Conservation (phyloP, 2,329 filamentous ascomycete genomes). For the Blastomyces parvus region DNA sequence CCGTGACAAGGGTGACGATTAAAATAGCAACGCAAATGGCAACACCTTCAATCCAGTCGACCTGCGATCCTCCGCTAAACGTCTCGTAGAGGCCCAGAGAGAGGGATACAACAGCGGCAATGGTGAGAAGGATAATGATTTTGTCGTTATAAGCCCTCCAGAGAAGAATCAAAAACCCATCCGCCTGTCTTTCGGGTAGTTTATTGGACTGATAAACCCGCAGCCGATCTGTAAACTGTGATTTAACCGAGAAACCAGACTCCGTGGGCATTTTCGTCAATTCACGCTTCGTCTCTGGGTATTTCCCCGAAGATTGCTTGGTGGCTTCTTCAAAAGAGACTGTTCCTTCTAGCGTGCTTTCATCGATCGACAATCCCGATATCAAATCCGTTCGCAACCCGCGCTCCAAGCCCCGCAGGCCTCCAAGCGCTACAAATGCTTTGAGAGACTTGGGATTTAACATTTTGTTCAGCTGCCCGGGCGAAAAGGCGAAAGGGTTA, state of each 20-base stretch:
- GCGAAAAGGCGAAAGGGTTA: conserved; percentile 75
- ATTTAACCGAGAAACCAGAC: conserved; percentile 11
- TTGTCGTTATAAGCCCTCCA: conserved; percentile 68
- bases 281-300: conserved; percentile 14
- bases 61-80: conserved; percentile 40
- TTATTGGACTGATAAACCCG: conserved; percentile 53
- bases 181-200: conserved; percentile 55
- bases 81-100: conserved; percentile 62
- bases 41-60: conserved; percentile 60
- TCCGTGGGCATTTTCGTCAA: conserved; percentile 9
- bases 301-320: conserved; percentile 11
- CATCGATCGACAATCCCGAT: conserved; percentile 67
- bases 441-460: conserved; percentile 79
- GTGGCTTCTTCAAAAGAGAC: conserved; percentile 66
- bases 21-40: conserved; percentile 57
- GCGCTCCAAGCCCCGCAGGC: conserved; percentile 65
- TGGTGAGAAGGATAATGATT: conserved; percentile 59
- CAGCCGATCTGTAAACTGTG: conserved; percentile 47
- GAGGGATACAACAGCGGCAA: conserved; percentile 59
- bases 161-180: conserved; percentile 50
- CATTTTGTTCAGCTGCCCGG: conserved; percentile 73
- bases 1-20: conserved; percentile 55
- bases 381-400: conserved; percentile 64
- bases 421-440: conserved; percentile 73
- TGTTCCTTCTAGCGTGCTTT: conserved; percentile 53